These are phyloP conservation scores for Coriaria nepalensis DNA, from an alignment of 306 rosid species.

Conservation along the genomic window DNA sequence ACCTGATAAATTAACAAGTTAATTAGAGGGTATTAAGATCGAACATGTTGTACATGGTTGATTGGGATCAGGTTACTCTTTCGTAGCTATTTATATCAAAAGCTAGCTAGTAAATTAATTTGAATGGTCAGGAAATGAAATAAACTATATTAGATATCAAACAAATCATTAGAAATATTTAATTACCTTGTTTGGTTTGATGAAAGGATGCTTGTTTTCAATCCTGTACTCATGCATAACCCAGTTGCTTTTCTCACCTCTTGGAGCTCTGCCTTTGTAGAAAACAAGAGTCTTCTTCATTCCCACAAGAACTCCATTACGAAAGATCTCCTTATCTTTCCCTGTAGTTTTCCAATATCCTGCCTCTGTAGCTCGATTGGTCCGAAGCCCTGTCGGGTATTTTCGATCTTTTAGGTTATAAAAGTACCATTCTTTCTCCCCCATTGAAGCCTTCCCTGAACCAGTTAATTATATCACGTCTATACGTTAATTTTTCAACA, in stretches of 20 bases:
- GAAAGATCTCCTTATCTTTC: slow-evolving; percentile 68
- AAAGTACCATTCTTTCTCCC: slow-evolving; percentile 89
- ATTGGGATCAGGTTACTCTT: too few species aligned
- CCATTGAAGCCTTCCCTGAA: slow-evolving; percentile 77
- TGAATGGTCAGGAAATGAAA: too few species aligned
- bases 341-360: slow-evolving; percentile 98
- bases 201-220: slow-evolving; percentile 38
- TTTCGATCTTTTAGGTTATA: slow-evolving; percentile 70
- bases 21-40: too few species aligned
- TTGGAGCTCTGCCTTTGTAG: slow-evolving; percentile 89
- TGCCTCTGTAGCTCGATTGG: slow-evolving; percentile 81
- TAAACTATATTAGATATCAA: too few species aligned
- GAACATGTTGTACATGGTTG: too few species aligned
- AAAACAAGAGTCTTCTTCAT: slow-evolving; percentile 97
- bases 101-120: too few species aligned
- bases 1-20: too few species aligned
- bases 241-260: slow-evolving; percentile 91
- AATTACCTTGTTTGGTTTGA: slow-evolving; percentile 58
- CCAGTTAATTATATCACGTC: neutral
- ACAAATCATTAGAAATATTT: neutral
- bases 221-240: slow-evolving; percentile 91
- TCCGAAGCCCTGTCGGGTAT: slow-evolving; percentile 82
- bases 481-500: neutral
- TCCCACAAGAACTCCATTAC: slow-evolving; percentile 47
- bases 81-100: too few species aligned